These are phyloP conservation scores for Vitis vinifera DNA, from an alignment of 164 flowering plant species.

Conservation along the genomic window ASM3070453v1 NC_081810.1:954001-954500, in stretches of 20 bases:
- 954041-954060: constrained; percentile 50
- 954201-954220: constrained; percentile 48
- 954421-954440: constrained; percentile 61
- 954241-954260: constrained; percentile 48
- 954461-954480: constrained; percentile 57
- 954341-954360: constrained; percentile 92
- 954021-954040: constrained; percentile 58
- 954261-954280: constrained; percentile 41
- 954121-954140: constrained; percentile 51
- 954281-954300: constrained; percentile 37
- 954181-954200: constrained; percentile 28
- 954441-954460: constrained; percentile 68
- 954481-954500: constrained; percentile 59
- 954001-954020: constrained; percentile 35
- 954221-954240: constrained; percentile 48
- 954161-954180: constrained; percentile 51
- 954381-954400: constrained; percentile 48
- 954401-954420: constrained; percentile 55
- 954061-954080: constrained; percentile 60
- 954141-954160: constrained; percentile 44
- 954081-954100: constrained; percentile 53
- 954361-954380: constrained; percentile 70
- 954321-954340: constrained; percentile 91
- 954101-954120: constrained; percentile 59
- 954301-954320: constrained; percentile 68